Conservation (phyloP, 2,329 filamentous ascomycete species). For the Metarhizium album region DNA sequence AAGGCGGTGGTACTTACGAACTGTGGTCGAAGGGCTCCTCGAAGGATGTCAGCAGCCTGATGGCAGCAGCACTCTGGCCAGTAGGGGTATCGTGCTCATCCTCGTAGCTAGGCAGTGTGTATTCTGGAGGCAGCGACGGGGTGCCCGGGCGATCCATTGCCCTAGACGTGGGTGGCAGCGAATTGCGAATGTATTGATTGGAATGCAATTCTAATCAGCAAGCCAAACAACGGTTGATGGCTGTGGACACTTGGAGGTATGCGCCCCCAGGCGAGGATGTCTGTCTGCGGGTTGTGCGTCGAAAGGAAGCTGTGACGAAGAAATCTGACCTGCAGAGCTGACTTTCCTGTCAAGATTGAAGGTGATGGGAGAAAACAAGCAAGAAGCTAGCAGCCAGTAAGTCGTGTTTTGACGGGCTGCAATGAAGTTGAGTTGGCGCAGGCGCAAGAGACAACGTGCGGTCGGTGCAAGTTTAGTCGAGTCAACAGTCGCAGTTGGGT, state of each 20-base stretch:
- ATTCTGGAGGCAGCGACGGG: conserved; percentile 45
- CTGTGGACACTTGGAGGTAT: background rate
- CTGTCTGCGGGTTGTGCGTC: background rate
- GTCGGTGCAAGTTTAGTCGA: background rate
- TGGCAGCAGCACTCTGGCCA: conserved; percentile 39
- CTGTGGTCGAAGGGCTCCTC: conserved; percentile 42
- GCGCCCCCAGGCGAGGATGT: background rate
- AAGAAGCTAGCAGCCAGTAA: background rate
- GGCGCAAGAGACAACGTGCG: background rate
- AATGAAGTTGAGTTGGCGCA: background rate
- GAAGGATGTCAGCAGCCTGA: conserved; percentile 52
- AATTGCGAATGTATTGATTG: conserved; percentile 7
- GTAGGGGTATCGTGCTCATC: conserved; percentile 40
- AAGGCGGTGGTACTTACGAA: conserved; percentile 42
- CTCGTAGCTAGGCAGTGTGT: conserved; percentile 45
- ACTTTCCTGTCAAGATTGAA: background rate
- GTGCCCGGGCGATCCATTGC: conserved; percentile 40
- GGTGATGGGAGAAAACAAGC: background rate
- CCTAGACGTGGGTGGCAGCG: background rate
- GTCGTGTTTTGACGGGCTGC: background rate
- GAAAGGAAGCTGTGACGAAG: background rate
- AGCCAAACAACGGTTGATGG: background rate
- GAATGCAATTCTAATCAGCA: conserved; percentile 15
- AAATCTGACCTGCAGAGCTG: conserved; percentile 2
- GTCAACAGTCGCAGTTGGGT: background rate